Evolutionary conservation across 2,329 filamentous ascomycete genomes (phyloP).

Genomic region (Penicillium rolfsii): DNA sequence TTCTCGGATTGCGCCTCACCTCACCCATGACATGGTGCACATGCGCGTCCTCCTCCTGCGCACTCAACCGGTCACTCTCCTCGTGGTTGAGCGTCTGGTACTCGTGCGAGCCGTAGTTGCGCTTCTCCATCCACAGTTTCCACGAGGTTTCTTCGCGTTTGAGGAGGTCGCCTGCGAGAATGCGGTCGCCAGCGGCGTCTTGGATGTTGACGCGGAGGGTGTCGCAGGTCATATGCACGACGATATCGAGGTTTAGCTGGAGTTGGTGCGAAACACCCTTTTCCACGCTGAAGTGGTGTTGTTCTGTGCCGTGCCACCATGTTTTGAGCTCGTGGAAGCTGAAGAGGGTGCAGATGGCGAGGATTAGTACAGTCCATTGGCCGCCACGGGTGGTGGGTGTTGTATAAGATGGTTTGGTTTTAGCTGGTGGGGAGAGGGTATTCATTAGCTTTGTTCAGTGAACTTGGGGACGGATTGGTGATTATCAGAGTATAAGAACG

Average conservation of each 20-base stretch:
- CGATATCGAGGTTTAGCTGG: slow-evolving; percentile 95
- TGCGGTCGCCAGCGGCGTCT: slow-evolving; percentile 89
- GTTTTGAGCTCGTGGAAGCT: slow-evolving; percentile 74
- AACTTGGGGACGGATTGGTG: neutral
- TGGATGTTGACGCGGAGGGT: slow-evolving; percentile 97
- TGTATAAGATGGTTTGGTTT: slow-evolving; percentile 93
- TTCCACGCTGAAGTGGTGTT: slow-evolving; percentile 90
- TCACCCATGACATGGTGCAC: slow-evolving; percentile 86
- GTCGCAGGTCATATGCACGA: slow-evolving; percentile 82
- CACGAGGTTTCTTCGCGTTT: slow-evolving; percentile 78
- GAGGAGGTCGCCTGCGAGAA: slow-evolving; percentile 76
- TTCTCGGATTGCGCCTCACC: slow-evolving; percentile 67
- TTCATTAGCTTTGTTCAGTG: slow-evolving; percentile 7
- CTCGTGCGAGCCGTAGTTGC: slow-evolving; percentile 64
- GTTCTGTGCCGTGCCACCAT: slow-evolving; percentile 84
- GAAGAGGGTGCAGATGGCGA: slow-evolving; percentile 73
- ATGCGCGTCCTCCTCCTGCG: slow-evolving; percentile 72
- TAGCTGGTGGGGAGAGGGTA: slow-evolving; percentile 62
- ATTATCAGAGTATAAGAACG: neutral
- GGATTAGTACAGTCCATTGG: slow-evolving; percentile 87
- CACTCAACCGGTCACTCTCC: slow-evolving; percentile 56
- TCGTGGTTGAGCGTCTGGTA: slow-evolving; percentile 62
- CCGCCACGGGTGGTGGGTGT: slow-evolving; percentile 82
- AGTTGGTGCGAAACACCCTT: slow-evolving; percentile 84
- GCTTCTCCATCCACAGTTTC: slow-evolving; percentile 75